These are phyloP conservation scores for Aspergillus vadensis DNA, from an alignment of 2,329 filamentous ascomycete genomes.

Conservation along the genomic window DNA sequence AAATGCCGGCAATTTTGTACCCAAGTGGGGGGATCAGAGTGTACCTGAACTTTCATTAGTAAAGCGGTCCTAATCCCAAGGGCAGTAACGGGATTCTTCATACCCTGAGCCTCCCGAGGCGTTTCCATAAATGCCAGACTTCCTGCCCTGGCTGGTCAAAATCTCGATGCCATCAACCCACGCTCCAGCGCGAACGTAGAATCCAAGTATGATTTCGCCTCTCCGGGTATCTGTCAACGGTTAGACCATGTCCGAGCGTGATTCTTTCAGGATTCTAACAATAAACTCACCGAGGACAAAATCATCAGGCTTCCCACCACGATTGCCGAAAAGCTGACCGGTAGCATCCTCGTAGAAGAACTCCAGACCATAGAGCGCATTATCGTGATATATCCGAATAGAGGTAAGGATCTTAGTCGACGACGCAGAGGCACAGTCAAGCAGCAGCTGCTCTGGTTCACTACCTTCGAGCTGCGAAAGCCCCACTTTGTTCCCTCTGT, in stretches of 20 bases:
- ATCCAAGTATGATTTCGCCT: slow-evolving; percentile 85
- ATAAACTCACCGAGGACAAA: slow-evolving; percentile 71
- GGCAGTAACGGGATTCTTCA: slow-evolving; percentile 42
- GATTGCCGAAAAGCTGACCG: slow-evolving; percentile 82
- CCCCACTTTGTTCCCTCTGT: slow-evolving; percentile 73
- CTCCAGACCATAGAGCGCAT: slow-evolving; percentile 80
- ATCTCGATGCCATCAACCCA: slow-evolving; percentile 90
- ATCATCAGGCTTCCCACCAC: slow-evolving; percentile 68
- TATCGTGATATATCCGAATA: slow-evolving; percentile 75
- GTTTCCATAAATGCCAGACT: slow-evolving; percentile 84
- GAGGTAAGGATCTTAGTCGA: slow-evolving; percentile 73
- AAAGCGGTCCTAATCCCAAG: not conserved
- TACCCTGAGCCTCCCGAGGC: slow-evolving; percentile 77
- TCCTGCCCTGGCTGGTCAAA: slow-evolving; percentile 82
- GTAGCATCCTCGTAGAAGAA: slow-evolving; percentile 89
- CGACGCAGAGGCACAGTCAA: slow-evolving; percentile 67
- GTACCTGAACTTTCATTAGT: slow-evolving; percentile 58
- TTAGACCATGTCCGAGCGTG: slow-evolving; percentile 21
- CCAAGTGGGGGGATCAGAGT: slow-evolving; percentile 86
- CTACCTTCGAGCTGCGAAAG: slow-evolving; percentile 70
- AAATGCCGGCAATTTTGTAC: slow-evolving; percentile 84
- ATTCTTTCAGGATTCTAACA: not conserved
- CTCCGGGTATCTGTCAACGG: slow-evolving; percentile 67
- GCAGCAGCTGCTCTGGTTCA: slow-evolving; percentile 70
- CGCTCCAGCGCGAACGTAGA: slow-evolving; percentile 74